Percentiles rank a stretch among this genome's conserved stretches.
These are phyloP conservation scores for Rhizophora mangle DNA, from an alignment of 345 rosid genomes.

Conservation along the genomic window DNA sequence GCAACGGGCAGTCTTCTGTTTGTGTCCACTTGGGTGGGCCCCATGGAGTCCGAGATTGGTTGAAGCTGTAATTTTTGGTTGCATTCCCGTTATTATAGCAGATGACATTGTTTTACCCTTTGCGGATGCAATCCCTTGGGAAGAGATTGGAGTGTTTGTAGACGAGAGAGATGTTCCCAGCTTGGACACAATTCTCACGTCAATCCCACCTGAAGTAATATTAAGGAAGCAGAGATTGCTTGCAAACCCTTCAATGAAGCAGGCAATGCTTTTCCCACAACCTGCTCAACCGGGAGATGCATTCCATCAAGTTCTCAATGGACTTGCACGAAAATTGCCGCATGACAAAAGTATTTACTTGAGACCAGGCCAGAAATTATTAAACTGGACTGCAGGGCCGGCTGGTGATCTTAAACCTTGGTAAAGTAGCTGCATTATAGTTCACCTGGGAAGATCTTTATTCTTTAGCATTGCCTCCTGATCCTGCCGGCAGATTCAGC, in stretches of 20 bases:
- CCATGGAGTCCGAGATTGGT: slow-evolving; percentile 99
- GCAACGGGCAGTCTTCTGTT: slow-evolving; percentile 86
- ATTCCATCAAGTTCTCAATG: slow-evolving; percentile 80
- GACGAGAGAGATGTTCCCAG: slow-evolving; percentile 82
- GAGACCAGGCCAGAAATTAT: slow-evolving; percentile 52
- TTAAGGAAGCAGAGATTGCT: slow-evolving; percentile 88
- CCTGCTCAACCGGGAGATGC: slow-evolving; percentile 81
- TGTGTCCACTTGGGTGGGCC: slow-evolving; percentile 96
- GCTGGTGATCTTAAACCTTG: slow-evolving; percentile 85
- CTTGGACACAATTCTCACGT: slow-evolving; percentile 75
- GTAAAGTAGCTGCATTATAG: slow-evolving; percentile 21
- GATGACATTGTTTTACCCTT: slow-evolving; percentile 91
- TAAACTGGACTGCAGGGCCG: slow-evolving; percentile 94
- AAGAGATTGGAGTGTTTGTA: slow-evolving; percentile 85
- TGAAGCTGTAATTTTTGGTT: slow-evolving; percentile 96
- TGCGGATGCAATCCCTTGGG: slow-evolving; percentile 98
- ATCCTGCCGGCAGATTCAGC: not conserved
- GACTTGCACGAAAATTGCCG: slow-evolving; percentile 75
- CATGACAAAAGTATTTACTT: slow-evolving; percentile 52
- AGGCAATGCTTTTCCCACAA: slow-evolving; percentile 82
- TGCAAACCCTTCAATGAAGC: slow-evolving; percentile 91
- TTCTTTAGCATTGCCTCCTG: not conserved
- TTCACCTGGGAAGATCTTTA: not conserved
- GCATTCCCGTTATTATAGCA: slow-evolving; percentile 94
- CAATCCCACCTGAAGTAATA: slow-evolving; percentile 72